Evolutionary conservation across 805 yeast species (phyloP).

Genomic region (Myxozyma udenii): DNA sequence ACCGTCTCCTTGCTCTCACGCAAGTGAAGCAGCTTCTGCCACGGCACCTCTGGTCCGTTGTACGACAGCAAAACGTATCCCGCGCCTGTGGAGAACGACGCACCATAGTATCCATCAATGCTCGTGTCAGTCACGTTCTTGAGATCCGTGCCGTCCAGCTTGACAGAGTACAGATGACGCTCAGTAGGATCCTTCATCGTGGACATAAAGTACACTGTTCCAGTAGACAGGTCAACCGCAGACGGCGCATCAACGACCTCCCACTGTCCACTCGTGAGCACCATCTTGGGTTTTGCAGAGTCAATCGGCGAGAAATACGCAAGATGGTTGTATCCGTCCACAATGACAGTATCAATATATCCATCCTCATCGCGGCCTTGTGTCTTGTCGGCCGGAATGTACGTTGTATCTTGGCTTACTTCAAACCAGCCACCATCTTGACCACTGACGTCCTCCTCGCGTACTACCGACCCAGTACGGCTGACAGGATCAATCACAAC

Average conservation of each 20-base stretch:
- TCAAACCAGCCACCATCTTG: constrained; percentile 72
- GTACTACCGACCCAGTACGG: constrained; percentile 42
- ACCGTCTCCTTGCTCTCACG: constrained; percentile 37
- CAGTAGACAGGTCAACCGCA: constrained; percentile 46
- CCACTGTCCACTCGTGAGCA: constrained; percentile 79
- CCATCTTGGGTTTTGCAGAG: constrained; percentile 47
- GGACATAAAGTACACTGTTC: constrained; percentile 61
- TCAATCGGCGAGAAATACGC: constrained; percentile 79
- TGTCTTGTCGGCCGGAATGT: constrained; percentile 50
- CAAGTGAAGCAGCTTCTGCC: constrained; percentile 66
- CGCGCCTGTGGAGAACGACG: constrained; percentile 75
- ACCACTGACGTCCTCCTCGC: constrained; percentile 47
- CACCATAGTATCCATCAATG: constrained; percentile 63
- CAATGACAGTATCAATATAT: constrained; percentile 66
- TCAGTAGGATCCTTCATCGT: constrained; percentile 78
- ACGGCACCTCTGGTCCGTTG: constrained; percentile 76
- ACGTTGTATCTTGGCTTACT: constrained; percentile 60
- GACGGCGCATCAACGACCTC: constrained; percentile 79
- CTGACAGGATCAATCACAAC: constrained; percentile 49
- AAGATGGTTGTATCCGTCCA: constrained; percentile 62
- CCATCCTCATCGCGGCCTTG: constrained; percentile 54
- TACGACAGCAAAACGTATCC: constrained; percentile 69
- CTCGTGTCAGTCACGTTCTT: constrained; percentile 50
- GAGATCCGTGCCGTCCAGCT: constrained; percentile 48
- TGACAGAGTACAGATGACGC: constrained; percentile 74